Conservation (phyloP, 805 yeast genomes). For the Candida boleticola region DNA sequence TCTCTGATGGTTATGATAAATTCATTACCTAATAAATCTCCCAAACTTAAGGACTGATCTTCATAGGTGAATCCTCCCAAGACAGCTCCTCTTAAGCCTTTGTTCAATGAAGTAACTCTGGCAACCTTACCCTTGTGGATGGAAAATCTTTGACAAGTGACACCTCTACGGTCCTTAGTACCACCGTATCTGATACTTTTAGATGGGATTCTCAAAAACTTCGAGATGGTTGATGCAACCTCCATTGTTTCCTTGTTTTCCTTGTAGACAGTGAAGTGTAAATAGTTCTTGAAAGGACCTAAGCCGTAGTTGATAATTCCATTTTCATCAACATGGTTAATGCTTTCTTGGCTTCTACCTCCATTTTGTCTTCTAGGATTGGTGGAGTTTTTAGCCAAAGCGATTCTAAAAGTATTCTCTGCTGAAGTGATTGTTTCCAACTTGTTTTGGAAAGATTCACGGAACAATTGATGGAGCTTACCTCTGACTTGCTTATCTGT, state of each 20-base stretch:
- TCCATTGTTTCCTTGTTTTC: conserved; percentile 98
- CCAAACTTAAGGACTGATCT: conserved; percentile 62
- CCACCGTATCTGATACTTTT: conserved; percentile 82
- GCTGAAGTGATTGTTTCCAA: conserved; percentile 79
- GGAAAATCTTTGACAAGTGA: conserved; percentile 82
- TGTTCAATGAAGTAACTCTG: conserved; percentile 74
- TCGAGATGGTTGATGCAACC: conserved; percentile 72
- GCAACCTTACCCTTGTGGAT: conserved; percentile 67
- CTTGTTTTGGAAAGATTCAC: conserved; percentile 69
- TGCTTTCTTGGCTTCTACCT: conserved; percentile 33
- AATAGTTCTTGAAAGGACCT: conserved; percentile 66
- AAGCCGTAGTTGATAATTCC: conserved; percentile 67
- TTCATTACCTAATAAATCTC: conserved; percentile 87
- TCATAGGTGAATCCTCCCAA: conserved; percentile 78
- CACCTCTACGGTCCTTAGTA: conserved; percentile 95
- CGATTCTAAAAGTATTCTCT: conserved; percentile 62
- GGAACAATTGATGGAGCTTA: conserved; percentile 68
- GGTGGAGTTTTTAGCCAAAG: conserved; percentile 44
- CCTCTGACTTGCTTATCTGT: conserved; percentile 75
- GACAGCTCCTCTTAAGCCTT: conserved; percentile 69
- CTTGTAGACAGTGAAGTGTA: conserved; percentile 81
- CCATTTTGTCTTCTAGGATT: conserved; percentile 24
- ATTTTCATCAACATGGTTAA: conserved; percentile 42
- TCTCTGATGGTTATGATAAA: conserved; percentile 83
- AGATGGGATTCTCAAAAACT: conserved; percentile 71